Percentiles rank a stretch among this genome's conserved stretches.
phyloP scores from a whole-genome alignment of 1,139 yeast species.

The Candida tetrigidarum region DNA sequence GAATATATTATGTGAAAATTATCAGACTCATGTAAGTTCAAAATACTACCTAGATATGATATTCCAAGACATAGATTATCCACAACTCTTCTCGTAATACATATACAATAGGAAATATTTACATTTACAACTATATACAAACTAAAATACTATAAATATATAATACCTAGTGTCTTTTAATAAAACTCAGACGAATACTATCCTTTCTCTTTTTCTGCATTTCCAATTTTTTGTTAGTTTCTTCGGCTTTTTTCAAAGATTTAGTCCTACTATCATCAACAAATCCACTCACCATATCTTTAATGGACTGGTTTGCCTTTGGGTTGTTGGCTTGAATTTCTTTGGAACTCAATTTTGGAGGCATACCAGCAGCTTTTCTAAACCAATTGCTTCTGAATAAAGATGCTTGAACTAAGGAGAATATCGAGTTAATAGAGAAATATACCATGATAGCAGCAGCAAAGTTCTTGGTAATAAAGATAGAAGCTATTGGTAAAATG shows the following conservation, averaged over 20 bases:
- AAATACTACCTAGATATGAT: too few species aligned
- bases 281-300: conserved; percentile 45
- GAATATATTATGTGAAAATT: too few species aligned
- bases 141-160: neutral
- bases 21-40: too few species aligned
- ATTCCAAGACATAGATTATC: too few species aligned
- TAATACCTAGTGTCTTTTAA: conserved; percentile 40
- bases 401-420: conserved; percentile 73
- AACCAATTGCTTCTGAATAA: conserved; percentile 61
- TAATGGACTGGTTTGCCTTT: conserved; percentile 22
- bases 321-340: conserved; percentile 22
- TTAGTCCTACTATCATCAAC: conserved; percentile 36
- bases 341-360: conserved; percentile 50
- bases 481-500: conserved; percentile 76
- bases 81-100: too few species aligned
- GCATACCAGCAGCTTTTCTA: conserved; percentile 63
- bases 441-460: conserved; percentile 86
- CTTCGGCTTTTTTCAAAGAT: conserved; percentile 38
- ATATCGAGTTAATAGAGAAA: conserved; percentile 79
- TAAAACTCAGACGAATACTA: conserved; percentile 37
- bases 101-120: too few species aligned
- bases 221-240: conserved; percentile 41
- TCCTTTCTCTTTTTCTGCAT: conserved; percentile 43
- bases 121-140: neutral
- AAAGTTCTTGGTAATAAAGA: conserved; percentile 83